These are phyloP conservation scores for Trichoderma harzianum DNA, from an alignment of 2,329 filamentous ascomycete species.

Conservation along the genomic window DNA sequence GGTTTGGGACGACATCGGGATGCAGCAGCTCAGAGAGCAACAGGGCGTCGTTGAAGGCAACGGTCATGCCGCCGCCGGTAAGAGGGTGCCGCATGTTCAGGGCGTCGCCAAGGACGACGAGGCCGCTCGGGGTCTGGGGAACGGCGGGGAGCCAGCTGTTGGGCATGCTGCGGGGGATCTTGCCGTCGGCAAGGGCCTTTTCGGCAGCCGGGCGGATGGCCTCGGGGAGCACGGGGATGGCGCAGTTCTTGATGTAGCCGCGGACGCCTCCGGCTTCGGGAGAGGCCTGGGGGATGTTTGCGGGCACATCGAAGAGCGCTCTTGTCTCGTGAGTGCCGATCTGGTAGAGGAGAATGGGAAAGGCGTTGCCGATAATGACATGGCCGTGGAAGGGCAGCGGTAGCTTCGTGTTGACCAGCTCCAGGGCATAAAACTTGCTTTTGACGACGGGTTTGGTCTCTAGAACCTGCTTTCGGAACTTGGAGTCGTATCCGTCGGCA, in stretches of 20 bases:
- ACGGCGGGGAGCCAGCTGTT: constrained; percentile 88
- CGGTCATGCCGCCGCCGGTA: constrained; percentile 96
- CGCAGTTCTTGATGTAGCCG: constrained; percentile 73
- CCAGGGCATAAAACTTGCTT: constrained; percentile 90
- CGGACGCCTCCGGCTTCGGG: constrained; percentile 77
- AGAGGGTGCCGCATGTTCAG: constrained; percentile 99
- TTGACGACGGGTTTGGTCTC: constrained; percentile 64
- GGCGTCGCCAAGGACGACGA: constrained; percentile 86
- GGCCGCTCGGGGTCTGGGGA: constrained; percentile 53
- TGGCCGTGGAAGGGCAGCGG: constrained; percentile 76
- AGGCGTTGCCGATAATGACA: constrained; percentile 75
- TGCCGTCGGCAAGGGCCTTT: constrained; percentile 72
- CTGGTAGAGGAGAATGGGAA: constrained; percentile 88
- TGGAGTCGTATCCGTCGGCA: constrained; percentile 88
- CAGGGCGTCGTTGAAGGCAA: constrained; percentile 89
- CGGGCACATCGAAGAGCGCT: constrained; percentile 82
- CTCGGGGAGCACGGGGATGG: constrained; percentile 73
- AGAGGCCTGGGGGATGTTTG: constrained; percentile 69
- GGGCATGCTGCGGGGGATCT: constrained; percentile 81
- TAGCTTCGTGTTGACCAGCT: constrained; percentile 82
- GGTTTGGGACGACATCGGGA: constrained; percentile 63
- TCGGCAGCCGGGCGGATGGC: constrained; percentile 70
- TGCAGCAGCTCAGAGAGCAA: constrained; percentile 71
- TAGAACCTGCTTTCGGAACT: constrained; percentile 80
- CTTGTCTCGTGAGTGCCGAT: constrained; percentile 94